phyloP scores from a whole-genome alignment of 2,329 filamentous ascomycete genomes.

The Diaporthe destruens region DNA sequence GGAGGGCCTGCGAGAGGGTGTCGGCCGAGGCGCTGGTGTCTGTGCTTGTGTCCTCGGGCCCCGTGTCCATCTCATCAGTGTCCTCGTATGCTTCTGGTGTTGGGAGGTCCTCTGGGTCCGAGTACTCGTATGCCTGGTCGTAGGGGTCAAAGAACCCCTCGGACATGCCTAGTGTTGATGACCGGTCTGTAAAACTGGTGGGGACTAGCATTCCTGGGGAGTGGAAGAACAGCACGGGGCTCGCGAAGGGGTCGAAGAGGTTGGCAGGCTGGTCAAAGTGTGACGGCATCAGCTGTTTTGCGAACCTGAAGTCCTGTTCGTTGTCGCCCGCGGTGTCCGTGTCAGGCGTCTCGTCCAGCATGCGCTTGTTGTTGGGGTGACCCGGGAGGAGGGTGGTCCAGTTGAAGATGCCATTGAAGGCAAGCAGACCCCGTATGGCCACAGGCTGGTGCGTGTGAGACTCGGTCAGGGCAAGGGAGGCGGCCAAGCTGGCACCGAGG shows the following conservation, averaged over 20 bases:
- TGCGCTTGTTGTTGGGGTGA: slow-evolving; percentile 58
- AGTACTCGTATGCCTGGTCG: slow-evolving; percentile 39
- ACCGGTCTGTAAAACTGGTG: slow-evolving; percentile 53
- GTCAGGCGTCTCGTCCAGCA: slow-evolving; percentile 42
- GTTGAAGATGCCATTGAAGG: slow-evolving; percentile 73
- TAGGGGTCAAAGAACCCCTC: neutral
- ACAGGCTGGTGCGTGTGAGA: slow-evolving; percentile 57
- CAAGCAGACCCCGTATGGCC: slow-evolving; percentile 65
- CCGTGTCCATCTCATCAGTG: neutral
- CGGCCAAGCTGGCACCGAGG: slow-evolving; percentile 69
- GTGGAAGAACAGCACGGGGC: slow-evolving; percentile 70
- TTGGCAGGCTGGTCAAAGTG: slow-evolving; percentile 64
- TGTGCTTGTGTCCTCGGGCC: neutral
- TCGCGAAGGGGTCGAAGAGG: slow-evolving; percentile 72
- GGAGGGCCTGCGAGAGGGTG: neutral
- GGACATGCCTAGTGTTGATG: neutral
- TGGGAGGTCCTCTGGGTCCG: slow-evolving; percentile 33
- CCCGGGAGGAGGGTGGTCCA: slow-evolving; percentile 72
- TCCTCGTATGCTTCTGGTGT: slow-evolving; percentile 33
- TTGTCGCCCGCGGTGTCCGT: slow-evolving; percentile 46
- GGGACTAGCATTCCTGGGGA: slow-evolving; percentile 62
- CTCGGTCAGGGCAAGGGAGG: slow-evolving; percentile 70
- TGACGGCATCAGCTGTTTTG: slow-evolving; percentile 49
- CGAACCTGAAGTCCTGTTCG: slow-evolving; percentile 54
- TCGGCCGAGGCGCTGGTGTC: neutral